Percentiles rank a stretch among this genome's conserved stretches.
These are phyloP conservation scores for Cucurbitaria berberidis DNA, from an alignment of 2,329 filamentous ascomycete genomes.

Conservation along the genomic window DNA sequence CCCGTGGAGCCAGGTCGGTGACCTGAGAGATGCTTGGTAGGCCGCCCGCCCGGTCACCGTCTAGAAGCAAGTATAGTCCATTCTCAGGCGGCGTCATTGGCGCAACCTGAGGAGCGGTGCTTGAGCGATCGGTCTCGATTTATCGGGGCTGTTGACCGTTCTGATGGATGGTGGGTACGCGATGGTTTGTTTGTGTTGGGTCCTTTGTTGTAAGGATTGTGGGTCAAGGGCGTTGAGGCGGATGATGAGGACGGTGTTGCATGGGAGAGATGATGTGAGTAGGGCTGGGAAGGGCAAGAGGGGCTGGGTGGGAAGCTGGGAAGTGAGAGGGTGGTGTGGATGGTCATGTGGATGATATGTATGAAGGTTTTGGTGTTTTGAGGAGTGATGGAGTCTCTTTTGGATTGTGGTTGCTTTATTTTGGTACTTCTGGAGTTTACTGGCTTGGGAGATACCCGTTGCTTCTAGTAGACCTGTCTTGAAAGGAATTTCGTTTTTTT, in stretches of 20 bases:
- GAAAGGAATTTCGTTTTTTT: too few species aligned
- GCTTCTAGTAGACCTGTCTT: too few species aligned
- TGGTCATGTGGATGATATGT: not conserved
- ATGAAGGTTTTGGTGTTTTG: not conserved
- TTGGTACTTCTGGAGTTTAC: not conserved
- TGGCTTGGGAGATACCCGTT: not conserved
- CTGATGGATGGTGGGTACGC: slow-evolving; percentile 2
- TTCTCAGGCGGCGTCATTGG: not conserved
- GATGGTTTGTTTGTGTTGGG: not conserved
- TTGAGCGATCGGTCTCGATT: slow-evolving; percentile 3
- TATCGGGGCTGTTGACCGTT: slow-evolving; percentile 1
- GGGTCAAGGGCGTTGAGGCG: not conserved
- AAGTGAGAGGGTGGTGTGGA: not conserved
- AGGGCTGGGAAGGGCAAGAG: not conserved
- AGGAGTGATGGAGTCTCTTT: not conserved
- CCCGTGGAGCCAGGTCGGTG: not conserved
- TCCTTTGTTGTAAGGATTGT: not conserved
- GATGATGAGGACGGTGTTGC: not conserved
- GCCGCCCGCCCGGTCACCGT: not conserved
- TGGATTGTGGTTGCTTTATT: not conserved
- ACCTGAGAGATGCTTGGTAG: not conserved
- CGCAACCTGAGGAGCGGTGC: not conserved
- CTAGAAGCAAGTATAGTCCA: slow-evolving; percentile 11
- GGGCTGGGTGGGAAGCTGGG: not conserved
- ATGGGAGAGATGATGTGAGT: not conserved